Evolutionary conservation across 106 monocot species (phyloP).

Genomic region (Chionographis japonica): DNA sequence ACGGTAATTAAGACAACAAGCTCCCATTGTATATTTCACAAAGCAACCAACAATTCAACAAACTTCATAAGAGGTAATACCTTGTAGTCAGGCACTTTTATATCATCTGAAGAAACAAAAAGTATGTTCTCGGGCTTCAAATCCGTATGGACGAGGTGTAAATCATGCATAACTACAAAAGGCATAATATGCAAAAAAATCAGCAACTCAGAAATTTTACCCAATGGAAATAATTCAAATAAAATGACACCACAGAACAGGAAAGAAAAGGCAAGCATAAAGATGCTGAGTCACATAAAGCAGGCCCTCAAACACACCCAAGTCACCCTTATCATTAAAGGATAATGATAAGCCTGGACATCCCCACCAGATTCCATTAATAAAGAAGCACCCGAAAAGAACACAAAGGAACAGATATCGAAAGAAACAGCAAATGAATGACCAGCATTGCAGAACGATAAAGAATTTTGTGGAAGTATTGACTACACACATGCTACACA

Average conservation of each 20-base stretch:
- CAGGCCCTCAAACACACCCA: no score
- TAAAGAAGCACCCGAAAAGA: not conserved
- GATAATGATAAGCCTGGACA: no score
- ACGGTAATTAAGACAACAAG: no score
- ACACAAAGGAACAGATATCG: not conserved
- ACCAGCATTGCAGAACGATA: not conserved
- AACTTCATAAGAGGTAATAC: constrained; percentile 7
- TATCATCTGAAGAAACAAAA: constrained; percentile 61
- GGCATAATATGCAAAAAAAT: constrained; percentile 7
- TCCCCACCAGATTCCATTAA: no score
- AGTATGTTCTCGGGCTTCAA: constrained; percentile 88
- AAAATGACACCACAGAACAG: no score
- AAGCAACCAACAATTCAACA: no score
- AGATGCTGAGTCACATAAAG: no score
- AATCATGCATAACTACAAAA: constrained; percentile 83
- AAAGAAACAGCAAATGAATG: not conserved
- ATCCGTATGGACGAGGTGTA: constrained; percentile 79
- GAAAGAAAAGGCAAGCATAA: no score
- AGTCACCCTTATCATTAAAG: no score
- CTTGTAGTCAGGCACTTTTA: constrained; percentile 63
- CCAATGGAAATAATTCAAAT: not conserved
- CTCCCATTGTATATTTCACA: no score
- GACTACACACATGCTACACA: constrained; percentile 95
- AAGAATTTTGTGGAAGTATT: constrained; percentile 19
- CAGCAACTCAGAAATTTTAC: not conserved